Evolutionary conservation across 2,329 filamentous ascomycete species (phyloP).

Genomic region (Pseudogymnoascus sp.): DNA sequence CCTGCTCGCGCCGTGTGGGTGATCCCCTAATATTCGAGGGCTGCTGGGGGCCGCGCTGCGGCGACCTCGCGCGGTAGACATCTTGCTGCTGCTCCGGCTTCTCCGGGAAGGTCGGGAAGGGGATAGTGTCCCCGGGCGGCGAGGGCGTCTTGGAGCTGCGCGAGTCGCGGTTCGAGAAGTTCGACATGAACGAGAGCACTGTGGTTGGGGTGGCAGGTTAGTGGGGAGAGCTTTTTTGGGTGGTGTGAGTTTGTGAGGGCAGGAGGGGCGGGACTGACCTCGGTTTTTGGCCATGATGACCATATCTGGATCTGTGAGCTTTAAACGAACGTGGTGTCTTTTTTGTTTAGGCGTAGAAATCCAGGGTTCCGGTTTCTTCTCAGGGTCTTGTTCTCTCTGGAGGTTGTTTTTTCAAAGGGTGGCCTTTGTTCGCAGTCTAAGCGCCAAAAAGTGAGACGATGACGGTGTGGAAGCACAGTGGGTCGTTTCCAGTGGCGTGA

Average conservation of each 20-base stretch:
- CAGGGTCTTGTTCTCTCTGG: background rate
- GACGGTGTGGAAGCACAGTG: background rate
- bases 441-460: background rate
- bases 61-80: background rate
- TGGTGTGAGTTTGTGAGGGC: background rate
- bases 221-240: background rate
- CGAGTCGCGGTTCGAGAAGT: slow-evolving; percentile 50
- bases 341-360: background rate
- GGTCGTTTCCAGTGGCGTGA: background rate
- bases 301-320: background rate
- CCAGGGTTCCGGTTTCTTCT: background rate
- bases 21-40: slow-evolving; percentile 28
- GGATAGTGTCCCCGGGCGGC: slow-evolving; percentile 13
- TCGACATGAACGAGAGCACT: slow-evolving; percentile 88
- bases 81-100: background rate
- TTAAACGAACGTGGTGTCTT: slow-evolving; percentile 16
- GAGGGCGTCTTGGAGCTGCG: slow-evolving; percentile 29
- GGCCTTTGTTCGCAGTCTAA: background rate
- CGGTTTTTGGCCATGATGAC: slow-evolving; percentile 28
- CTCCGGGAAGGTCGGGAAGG: slow-evolving; percentile 10
- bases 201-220: slow-evolving; percentile 17
- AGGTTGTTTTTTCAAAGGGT: background rate
- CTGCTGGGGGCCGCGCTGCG: background rate
- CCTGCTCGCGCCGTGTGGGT: slow-evolving; percentile 19
- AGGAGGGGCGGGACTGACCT: slow-evolving; percentile 22